A percentile compares a stretch with the other conserved stretches of the same genome.
Conservation (phyloP, 2,329 filamentous ascomycete species). For the Diplocarpon rosae region DNA sequence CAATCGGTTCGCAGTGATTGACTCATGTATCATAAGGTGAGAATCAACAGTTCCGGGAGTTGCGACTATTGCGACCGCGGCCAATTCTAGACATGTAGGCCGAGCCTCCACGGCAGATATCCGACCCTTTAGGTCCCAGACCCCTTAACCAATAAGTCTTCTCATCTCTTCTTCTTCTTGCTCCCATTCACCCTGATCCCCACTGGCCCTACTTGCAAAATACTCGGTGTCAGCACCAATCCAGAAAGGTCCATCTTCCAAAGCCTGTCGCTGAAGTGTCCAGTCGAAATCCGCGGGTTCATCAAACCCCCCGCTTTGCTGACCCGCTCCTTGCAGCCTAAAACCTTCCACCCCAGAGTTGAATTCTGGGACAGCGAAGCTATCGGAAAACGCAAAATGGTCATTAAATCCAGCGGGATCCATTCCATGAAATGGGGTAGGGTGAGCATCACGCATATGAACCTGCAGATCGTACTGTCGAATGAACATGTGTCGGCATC, state of each 20-base stretch:
- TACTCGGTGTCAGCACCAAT: constrained; percentile 17
- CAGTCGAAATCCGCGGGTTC: constrained; percentile 18
- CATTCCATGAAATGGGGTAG: background rate
- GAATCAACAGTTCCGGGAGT: too few species aligned
- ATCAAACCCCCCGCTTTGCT: background rate
- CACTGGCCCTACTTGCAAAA: background rate
- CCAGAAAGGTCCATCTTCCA: constrained; percentile 22
- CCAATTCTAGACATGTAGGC: too few species aligned
- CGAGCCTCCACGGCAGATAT: too few species aligned
- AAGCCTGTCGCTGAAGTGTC: constrained; percentile 19
- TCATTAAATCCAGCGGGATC: background rate
- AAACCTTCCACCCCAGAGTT: background rate
- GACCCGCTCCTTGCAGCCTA: background rate
- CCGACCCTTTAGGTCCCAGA: background rate
- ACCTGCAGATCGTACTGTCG: constrained; percentile 45
- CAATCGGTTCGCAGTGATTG: too few species aligned
- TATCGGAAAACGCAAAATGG: background rate
- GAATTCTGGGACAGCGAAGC: background rate
- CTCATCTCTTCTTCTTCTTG: constrained; percentile 24
- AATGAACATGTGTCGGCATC: constrained; percentile 43
- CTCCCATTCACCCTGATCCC: constrained; percentile 14
- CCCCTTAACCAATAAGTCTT: constrained; percentile 18
- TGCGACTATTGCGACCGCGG: too few species aligned
- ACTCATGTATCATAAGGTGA: too few species aligned
- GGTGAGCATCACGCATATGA: constrained; percentile 39